phyloP scores from a whole-genome alignment of 495 filamentous ascomycete genomes.

The Penicillium silybi region DNA sequence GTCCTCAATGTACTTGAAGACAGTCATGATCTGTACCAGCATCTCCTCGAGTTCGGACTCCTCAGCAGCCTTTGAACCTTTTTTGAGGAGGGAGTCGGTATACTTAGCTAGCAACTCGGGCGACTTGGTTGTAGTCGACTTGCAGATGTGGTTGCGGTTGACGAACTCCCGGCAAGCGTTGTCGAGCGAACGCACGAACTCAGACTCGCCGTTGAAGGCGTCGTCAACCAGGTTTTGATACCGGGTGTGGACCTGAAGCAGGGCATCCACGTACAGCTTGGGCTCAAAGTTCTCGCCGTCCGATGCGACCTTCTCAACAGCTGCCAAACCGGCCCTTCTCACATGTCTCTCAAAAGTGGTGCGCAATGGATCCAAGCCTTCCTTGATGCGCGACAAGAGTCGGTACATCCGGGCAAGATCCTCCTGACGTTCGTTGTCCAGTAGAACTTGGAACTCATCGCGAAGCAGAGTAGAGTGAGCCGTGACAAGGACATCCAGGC shows the following conservation, averaged over 20 bases:
- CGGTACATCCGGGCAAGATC: constrained; percentile 97
- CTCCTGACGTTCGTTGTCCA: constrained; percentile 91
- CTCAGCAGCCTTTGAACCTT: constrained; percentile 84
- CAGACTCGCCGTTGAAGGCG: constrained; percentile 91
- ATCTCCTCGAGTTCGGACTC: constrained; percentile 90
- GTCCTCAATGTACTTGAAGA: constrained; percentile 99
- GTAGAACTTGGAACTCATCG: constrained; percentile 93
- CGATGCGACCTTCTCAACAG: constrained; percentile 85
- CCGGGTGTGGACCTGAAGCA: constrained; percentile 89
- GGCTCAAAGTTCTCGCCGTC: constrained; percentile 91
- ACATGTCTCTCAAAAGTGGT: constrained; percentile 90
- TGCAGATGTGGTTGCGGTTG: constrained; percentile 94
- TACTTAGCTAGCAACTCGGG: constrained; percentile 95
- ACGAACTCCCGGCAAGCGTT: constrained; percentile 98
- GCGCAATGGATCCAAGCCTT: constrained; percentile 87
- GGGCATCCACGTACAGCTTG: constrained; percentile 91
- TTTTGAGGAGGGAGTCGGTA: constrained; percentile 89
- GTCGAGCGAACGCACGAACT: constrained; percentile 94
- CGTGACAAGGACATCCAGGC: constrained; percentile 83
- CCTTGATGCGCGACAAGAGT: constrained; percentile 83
- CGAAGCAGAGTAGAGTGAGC: constrained; percentile 78
- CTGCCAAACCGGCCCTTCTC: constrained; percentile 76
- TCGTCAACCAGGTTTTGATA: constrained; percentile 88
- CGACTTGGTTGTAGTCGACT: constrained; percentile 83
- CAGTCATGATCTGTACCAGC: constrained; percentile 95